Base-by-base conservation (phyloP, 2,329 filamentous ascomycete genomes). In the Alternaria postmessia region DNA sequence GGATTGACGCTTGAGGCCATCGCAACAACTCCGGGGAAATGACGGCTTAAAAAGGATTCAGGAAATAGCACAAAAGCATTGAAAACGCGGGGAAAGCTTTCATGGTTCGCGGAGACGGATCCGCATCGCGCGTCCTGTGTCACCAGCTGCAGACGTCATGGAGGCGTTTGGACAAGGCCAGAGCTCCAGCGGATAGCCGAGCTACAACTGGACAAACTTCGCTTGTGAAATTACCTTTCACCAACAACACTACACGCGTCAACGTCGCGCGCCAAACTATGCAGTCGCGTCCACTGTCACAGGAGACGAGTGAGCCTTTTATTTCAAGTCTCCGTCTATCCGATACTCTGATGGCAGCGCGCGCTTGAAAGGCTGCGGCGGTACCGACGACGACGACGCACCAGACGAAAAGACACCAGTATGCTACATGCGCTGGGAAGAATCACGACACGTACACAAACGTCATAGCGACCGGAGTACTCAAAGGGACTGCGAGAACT, bases 401-500 rank as follows among this genome's bases (percentile, higher is more conserved):
- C 30, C 44, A 24, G 1, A 38, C 30, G 22, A 24, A 42, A 36
- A 39, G 18, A 56, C 28, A n/a, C 24, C 20, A n/a, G 20, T 39
- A 12, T n/a, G 39, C 22, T 18, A 49, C n/a, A 36, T 28, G 9
- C 18, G 14, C 14, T 11, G 9, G 7, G 7, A 43, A 18, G 11
- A 49, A 14, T 14, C 6, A 20, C 38, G 7, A 11, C 11, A 20
- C 26, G 14, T n/a, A 54, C 24, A 41, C 47, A 43, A 42, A 42
- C 32, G 14, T 16, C 39, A 14, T 38, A 51, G 20, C 7, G 20
- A 38, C 38, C 49, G 69, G 69, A 72, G 69, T 55, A 69, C 69
- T 72, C 69, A 72, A 72, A 72, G 69, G 65, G 65, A 71, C 69
- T 71, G 68, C 65, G 65, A 69, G 68, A 72, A 66, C 65, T 61